Base-by-base conservation (phyloP, 306 rosid genomes). In the Rosa chinensis region DNA sequence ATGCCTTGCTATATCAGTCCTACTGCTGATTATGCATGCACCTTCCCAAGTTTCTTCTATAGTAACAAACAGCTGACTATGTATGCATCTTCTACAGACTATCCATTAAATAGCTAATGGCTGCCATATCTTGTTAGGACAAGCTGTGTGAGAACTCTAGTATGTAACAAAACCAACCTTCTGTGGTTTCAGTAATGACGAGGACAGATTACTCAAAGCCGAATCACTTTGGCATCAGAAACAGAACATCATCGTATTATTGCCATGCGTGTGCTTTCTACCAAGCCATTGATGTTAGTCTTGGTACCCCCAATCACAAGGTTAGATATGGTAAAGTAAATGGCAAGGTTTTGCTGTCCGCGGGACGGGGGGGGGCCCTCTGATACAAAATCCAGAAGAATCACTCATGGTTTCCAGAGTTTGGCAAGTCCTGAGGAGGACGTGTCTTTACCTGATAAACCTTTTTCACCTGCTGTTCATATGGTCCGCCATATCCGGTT, bases 381-480 rank as follows among this genome's bases (percentile, higher is more conserved):
- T 72, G 35, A 67, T 40, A 80, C 80, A 64, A 23, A 74, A 82
- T 72, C 82, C 81, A 72, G 70, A 62, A 45, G 78, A 79, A 70
- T 82, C 83, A 81, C 73, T 76, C 77, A 55, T 73, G 89, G 81
- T 82, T 82, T 73, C 89, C 82, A 53, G 74, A 77, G 63, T 86
- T 84, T n/a, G 86, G 73, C 62, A 72, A 76, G 69, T 87, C 93
- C 83, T 79, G 93, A 59, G 84, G 75, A 73, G 63, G 84, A 8
- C 80, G 88, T 18, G 89, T 74, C 85, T 87, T 91, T 72, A 80
- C 88, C 82, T 81, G 98, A 87, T 95, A 91, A 56, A 85, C 84
- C 84, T 76, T 87, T 90, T 88, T 93, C 81, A 66, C 74, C 68
- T 79, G 90, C 86, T 83, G 92, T 70, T 89, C 97, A 72, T 86